These are phyloP conservation scores for Verticillium dahliae DNA, from an alignment of 2,329 filamentous ascomycete genomes.

Conservation along the genomic window DNA sequence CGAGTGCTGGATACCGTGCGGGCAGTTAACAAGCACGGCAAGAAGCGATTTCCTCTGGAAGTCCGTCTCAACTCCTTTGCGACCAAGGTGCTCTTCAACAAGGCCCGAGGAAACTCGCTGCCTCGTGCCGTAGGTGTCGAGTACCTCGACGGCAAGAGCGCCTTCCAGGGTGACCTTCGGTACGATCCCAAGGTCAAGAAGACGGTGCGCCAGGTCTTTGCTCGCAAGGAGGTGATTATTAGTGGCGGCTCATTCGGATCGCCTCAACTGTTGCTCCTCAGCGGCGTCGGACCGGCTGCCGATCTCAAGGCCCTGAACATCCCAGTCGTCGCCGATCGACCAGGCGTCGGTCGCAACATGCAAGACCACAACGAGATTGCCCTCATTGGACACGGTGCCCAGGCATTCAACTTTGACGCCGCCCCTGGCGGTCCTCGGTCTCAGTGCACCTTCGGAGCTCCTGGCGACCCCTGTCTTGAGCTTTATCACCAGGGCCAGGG, in stretches of 20 bases:
- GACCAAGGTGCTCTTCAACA: slow-evolving; percentile 24
- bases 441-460: slow-evolving; percentile 21
- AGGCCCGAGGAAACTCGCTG: slow-evolving; percentile 8
- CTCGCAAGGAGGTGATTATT: slow-evolving; percentile 39
- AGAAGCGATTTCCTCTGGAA: slow-evolving; percentile 16
- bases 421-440: background rate
- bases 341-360: slow-evolving; percentile 45
- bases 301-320: slow-evolving; percentile 37
- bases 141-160: slow-evolving; percentile 24
- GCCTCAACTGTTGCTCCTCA: slow-evolving; percentile 44
- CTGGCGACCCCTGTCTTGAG: slow-evolving; percentile 27
- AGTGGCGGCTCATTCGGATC: slow-evolving; percentile 42
- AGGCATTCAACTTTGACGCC: slow-evolving; percentile 18
- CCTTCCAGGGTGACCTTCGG: slow-evolving; percentile 29
- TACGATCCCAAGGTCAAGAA: slow-evolving; percentile 7
- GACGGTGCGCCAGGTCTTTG: slow-evolving; percentile 16
- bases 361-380: slow-evolving; percentile 33
- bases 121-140: slow-evolving; percentile 24
- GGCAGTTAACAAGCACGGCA: slow-evolving; percentile 5
- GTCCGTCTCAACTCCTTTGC: slow-evolving; percentile 18
- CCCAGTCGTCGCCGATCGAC: slow-evolving; percentile 33
- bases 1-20: slow-evolving; percentile 11
- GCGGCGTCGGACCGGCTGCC: slow-evolving; percentile 36
- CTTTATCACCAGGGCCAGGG: slow-evolving; percentile 25
- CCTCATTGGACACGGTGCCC: slow-evolving; percentile 11